These are phyloP conservation scores for Apophysomyces variabilis DNA, from an alignment of 371 early-diverging fungal species.

Conservation along the genomic window DNA sequence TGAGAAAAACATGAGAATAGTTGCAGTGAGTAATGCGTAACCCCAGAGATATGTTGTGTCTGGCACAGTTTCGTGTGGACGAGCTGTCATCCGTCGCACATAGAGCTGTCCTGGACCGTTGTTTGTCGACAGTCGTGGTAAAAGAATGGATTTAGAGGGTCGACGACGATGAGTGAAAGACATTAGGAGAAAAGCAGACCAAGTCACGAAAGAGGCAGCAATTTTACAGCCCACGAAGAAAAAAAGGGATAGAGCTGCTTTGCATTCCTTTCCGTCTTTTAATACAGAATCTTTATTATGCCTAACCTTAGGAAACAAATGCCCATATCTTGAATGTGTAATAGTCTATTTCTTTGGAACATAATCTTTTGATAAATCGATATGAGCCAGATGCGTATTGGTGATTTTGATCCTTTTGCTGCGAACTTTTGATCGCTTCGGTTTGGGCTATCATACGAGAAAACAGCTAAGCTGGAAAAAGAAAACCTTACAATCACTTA, in stretches of 20 bases:
- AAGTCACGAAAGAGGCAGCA: not conserved
- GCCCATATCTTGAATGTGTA: not conserved
- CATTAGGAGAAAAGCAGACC: not conserved
- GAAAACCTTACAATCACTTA: conserved; percentile 21
- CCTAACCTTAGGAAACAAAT: too few relatives aligned
- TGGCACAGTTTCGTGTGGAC: conserved; percentile 59
- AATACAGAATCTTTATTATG: too few relatives aligned
- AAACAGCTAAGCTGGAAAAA: not conserved
- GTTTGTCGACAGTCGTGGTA: conserved; percentile 16
- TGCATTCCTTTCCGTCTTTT: too few relatives aligned
- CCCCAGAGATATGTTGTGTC: conserved; percentile 79
- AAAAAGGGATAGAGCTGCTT: too few relatives aligned
- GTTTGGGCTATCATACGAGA: conserved; percentile 42
- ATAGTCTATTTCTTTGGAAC: conserved; percentile 43
- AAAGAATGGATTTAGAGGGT: conserved; percentile 28
- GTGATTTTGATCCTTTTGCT: conserved; percentile 84
- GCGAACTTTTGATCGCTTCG: conserved; percentile 67
- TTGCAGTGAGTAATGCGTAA: conserved; percentile 62
- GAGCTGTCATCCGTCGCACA: conserved; percentile 52
- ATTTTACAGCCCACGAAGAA: too few relatives aligned
- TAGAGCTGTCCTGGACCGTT: conserved; percentile 9
- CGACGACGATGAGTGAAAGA: conserved; percentile 31
- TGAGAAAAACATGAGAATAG: conserved; percentile 62
- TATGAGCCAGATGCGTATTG: conserved; percentile 83
- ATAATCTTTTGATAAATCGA: conserved; percentile 84